Base-by-base conservation (phyloP, 78 protist genomes). In the Corallochytrium limacisporum region DNA sequence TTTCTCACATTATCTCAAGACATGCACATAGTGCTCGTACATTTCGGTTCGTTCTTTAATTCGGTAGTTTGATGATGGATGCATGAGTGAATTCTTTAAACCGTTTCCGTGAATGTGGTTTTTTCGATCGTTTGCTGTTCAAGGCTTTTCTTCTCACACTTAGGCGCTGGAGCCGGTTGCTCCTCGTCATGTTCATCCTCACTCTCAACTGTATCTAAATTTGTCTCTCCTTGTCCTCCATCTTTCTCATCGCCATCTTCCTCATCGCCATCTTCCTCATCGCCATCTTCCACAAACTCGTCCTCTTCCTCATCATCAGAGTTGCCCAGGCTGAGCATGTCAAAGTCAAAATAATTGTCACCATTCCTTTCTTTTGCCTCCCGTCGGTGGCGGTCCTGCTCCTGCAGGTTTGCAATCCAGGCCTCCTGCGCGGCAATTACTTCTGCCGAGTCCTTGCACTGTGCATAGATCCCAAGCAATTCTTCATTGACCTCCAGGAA, bases 401-500 rank as follows among this genome's bases (percentile, higher is more conserved):
- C 43, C 9, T 24, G 3, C 24, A 22, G 57, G n/a, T 24, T 31
- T 38, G 28, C 43, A 10, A 51, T 18, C 3, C 15, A 12, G 31
- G 5, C 6, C 7, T 15, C 26, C 31, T 60, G 46, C 10, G 33
- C 36, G 18, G 4, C 31, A 0, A 29, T 13, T 33, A 29, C 29
- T 1, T 39, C 6, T 0, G 33, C 26, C 1, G 38, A 3, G 24
- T 44, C 9, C 16, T 43, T 5, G 31, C 47, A 63, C 6, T 46
- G 42, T 2, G 46, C 59, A 24, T 37, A 46, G 20, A 20, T 13
- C 2, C 32, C 51, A 5, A 46, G 59, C 53, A 33, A 26, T 29
- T 9, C 24, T 39, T 3, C 13, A 29, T 93, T 93, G 22, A 93
- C 82, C 16, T 49, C 29, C n/a, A 69, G 66, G 60, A 93, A 93